Conservation (phyloP, 164 flowering plant genomes). For the Nelumbo lutea region DNA sequence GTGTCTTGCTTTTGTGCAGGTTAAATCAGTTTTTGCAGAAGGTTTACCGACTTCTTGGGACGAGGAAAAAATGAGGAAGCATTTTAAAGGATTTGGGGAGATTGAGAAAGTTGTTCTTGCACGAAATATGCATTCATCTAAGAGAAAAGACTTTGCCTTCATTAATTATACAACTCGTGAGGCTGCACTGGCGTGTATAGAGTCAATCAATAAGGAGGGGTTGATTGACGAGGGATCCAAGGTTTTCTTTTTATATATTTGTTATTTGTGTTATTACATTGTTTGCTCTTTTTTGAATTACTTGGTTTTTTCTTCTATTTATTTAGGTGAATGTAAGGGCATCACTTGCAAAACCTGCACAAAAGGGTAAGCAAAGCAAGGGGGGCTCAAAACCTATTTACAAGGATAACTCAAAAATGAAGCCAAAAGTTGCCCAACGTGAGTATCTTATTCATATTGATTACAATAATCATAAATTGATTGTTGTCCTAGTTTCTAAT, state of each 20-base stretch:
- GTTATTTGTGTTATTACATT: background rate
- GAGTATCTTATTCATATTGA: conserved; percentile 10
- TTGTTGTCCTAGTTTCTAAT: background rate
- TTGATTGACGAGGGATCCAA: conserved; percentile 23
- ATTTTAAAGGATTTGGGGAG: conserved; percentile 32
- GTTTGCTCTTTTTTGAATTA: background rate
- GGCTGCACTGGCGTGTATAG: conserved; percentile 37
- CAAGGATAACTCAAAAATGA: conserved; percentile 22
- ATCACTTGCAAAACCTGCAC: conserved; percentile 36
- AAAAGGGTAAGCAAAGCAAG: conserved; percentile 27
- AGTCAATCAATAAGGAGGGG: conserved; percentile 22
- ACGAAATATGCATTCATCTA: conserved; percentile 26
- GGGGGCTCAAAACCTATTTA: conserved; percentile 6
- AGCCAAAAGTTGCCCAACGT: conserved; percentile 20
- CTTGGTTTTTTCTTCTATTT: background rate
- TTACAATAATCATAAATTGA: background rate
- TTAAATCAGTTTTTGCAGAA: conserved; percentile 39
- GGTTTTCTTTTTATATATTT: conserved; percentile 14
- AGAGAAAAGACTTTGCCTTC: conserved; percentile 42
- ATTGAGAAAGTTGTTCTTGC: conserved; percentile 35
- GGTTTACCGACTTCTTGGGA: conserved; percentile 33
- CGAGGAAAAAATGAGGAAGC: conserved; percentile 26
- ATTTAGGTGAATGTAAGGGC: conserved; percentile 31
- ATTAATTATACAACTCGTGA: conserved; percentile 29
- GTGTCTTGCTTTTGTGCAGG: conserved; percentile 17